Evolutionary conservation across 345 rosid species (phyloP).

Genomic region (Draba incana): DNA sequence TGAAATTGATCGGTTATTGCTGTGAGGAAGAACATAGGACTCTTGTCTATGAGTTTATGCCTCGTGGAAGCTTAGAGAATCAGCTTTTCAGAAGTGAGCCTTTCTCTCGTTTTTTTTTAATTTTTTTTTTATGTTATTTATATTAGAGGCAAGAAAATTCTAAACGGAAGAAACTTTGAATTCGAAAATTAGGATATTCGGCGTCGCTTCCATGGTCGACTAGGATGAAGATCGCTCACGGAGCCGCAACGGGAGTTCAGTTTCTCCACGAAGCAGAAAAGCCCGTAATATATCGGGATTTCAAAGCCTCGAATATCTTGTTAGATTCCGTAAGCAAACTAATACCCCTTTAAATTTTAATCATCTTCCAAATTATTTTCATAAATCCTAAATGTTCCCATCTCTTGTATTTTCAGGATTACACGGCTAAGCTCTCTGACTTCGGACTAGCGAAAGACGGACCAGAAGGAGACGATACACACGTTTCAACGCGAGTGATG

Average conservation of each 20-base stretch:
- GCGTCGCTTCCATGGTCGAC: slow-evolving; percentile 84
- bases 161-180: too few species aligned
- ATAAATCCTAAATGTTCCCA: not conserved
- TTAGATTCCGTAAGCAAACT: slow-evolving; percentile 66
- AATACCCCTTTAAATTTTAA: not conserved
- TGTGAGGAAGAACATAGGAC: slow-evolving; percentile 89
- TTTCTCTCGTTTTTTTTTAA: too few species aligned
- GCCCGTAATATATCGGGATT: slow-evolving; percentile 90
- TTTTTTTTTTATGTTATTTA: too few species aligned
- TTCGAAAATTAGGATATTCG: slow-evolving; percentile 57
- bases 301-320: slow-evolving; percentile 87
- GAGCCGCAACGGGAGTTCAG: slow-evolving; percentile 94
- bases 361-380: not conserved
- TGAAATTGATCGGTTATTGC: slow-evolving; percentile 85
- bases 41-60: slow-evolving; percentile 87
- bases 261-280: slow-evolving; percentile 85
- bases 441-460: slow-evolving; percentile 94
- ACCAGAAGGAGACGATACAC: slow-evolving; percentile 94
- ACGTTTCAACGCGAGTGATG: slow-evolving; percentile 90
- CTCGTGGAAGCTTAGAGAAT: slow-evolving; percentile 91
- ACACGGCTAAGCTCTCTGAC: slow-evolving; percentile 79
- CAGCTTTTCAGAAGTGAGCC: slow-evolving; percentile 87
- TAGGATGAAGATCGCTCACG: slow-evolving; percentile 89
- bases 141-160: not conserved
- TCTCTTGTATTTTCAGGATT: slow-evolving; percentile 54